phyloP scores from a whole-genome alignment of 495 filamentous ascomycete species.

The Hapsidospora chrysogenum region DNA sequence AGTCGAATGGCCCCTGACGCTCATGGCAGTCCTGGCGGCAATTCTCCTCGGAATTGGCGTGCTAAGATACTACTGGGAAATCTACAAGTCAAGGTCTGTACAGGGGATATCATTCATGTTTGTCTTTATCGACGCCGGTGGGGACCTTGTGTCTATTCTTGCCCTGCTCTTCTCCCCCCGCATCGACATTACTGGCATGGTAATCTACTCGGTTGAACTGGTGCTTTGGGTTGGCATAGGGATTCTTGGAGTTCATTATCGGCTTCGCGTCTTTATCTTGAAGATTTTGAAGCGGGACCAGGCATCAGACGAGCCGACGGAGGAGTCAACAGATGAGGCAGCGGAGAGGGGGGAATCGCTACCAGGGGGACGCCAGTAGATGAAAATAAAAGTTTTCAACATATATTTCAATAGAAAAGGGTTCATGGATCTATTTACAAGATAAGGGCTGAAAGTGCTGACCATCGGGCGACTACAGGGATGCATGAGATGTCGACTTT shows the following conservation, averaged over 20 bases:
- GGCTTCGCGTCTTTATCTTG: no score
- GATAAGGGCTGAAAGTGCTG: no score
- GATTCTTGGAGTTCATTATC: background rate
- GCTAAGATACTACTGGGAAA: constrained; percentile 15
- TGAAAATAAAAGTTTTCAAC: no score
- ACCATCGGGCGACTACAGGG: no score
- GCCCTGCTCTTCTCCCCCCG: constrained; percentile 41
- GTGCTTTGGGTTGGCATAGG: constrained; percentile 40
- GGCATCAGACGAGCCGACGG: no score
- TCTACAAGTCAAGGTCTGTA: constrained; percentile 27
- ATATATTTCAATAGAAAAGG: no score
- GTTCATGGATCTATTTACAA: no score
- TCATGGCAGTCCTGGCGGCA: constrained; percentile 46
- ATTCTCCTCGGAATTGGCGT: constrained; percentile 35
- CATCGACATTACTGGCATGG: constrained; percentile 38
- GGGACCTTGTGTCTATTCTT: constrained; percentile 43
- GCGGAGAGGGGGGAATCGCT: no score
- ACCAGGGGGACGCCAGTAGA: no score
- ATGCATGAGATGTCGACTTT: no score
- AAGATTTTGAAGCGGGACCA: no score
- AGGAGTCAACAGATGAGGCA: no score
- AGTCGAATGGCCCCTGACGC: constrained; percentile 32
- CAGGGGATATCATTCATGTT: constrained; percentile 51
- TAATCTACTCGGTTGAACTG: constrained; percentile 45
- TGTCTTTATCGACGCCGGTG: constrained; percentile 45